A percentile compares a stretch with the other conserved stretches of the same genome.
These are phyloP conservation scores for Dioscorea zingiberensis DNA, from an alignment of 106 monocot genomes.

Conservation along the genomic window DNA sequence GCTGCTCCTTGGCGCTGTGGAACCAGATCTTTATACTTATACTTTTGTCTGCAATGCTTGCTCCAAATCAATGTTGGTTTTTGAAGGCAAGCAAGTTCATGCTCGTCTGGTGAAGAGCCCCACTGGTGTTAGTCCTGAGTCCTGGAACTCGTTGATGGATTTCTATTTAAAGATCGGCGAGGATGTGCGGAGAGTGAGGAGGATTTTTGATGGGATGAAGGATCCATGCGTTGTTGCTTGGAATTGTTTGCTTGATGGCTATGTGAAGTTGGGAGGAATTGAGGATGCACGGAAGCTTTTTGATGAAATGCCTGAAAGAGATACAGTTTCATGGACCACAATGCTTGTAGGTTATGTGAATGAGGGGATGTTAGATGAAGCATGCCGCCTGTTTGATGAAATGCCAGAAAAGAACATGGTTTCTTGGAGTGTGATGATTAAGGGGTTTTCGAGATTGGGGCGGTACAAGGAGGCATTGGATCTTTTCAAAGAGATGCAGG, in stretches of 20 bases:
- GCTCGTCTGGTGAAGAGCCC: conserved; percentile 21
- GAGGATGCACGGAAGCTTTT: conserved; percentile 14
- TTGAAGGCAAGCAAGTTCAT: conserved; percentile 20
- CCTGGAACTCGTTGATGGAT: conserved; percentile 15
- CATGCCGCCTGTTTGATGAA: conserved; percentile 8
- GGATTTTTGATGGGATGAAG: conserved; percentile 10
- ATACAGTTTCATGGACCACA: conserved; percentile 21
- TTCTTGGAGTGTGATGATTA: conserved; percentile 33
- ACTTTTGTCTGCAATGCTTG: conserved; percentile 27
- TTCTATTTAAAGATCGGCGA: conserved; percentile 17
- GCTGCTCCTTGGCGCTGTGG: not conserved
- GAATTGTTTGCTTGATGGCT: conserved; percentile 39
- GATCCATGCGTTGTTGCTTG: conserved; percentile 23
- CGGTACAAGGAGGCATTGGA: conserved; percentile 8
- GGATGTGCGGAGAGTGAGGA: conserved; percentile 1
- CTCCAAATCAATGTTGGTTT: not conserved
- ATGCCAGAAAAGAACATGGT: conserved; percentile 21
- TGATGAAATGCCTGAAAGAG: conserved; percentile 19
- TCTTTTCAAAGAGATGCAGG: conserved; percentile 27
- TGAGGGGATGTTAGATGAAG: conserved; percentile 8
- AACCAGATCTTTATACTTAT: conserved; percentile 21
- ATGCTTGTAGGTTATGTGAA: conserved; percentile 15
- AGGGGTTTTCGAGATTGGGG: conserved; percentile 7
- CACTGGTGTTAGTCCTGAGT: not conserved
- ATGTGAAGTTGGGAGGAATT: conserved; percentile 16